A percentile compares a stretch with the other conserved stretches of the same genome.
phyloP scores from a whole-genome alignment of 1,284 basidiomycete genomes.

The Cutaneotrichosporon mucoides region DNA sequence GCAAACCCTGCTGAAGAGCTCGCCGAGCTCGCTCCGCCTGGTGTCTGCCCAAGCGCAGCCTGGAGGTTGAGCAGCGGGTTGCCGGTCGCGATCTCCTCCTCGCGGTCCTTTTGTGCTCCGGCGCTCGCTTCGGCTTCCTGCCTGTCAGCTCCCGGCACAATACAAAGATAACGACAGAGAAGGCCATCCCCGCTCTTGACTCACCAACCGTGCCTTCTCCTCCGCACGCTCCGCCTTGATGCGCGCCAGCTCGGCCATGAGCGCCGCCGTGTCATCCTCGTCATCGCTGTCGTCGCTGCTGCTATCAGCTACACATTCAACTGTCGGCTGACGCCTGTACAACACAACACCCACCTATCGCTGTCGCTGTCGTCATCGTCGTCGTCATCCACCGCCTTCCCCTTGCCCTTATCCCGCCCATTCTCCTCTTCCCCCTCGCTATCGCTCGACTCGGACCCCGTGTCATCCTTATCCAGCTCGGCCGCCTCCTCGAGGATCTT shows the following conservation, averaged over 20 bases:
- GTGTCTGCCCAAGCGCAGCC: constrained; percentile 71
- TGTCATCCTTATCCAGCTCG: constrained; percentile 81
- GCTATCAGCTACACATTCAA: constrained; percentile 4
- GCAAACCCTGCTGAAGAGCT: constrained; percentile 55
- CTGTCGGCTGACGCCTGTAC: no score
- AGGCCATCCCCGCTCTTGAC: not conserved
- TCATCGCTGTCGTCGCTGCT: constrained; percentile 59
- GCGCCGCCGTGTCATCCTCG: constrained; percentile 78
- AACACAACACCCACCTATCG: constrained; percentile 5
- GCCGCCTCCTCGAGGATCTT: constrained; percentile 76
- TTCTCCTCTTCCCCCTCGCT: constrained; percentile 49
- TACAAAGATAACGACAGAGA: no score
- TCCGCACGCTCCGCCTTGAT: constrained; percentile 91
- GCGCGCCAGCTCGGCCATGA: constrained; percentile 88
- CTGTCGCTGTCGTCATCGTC: constrained; percentile 42
- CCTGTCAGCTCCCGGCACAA: not conserved
- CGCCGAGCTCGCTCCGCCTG: constrained; percentile 48
- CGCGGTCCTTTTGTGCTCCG: constrained; percentile 61
- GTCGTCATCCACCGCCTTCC: constrained; percentile 36
- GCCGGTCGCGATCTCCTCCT: constrained; percentile 74
- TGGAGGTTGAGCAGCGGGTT: constrained; percentile 85
- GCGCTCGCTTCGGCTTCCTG: constrained; percentile 69
- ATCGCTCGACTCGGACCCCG: constrained; percentile 58
- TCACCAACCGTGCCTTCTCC: constrained; percentile 69
- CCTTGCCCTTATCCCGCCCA: constrained; percentile 49